Base-by-base conservation (phyloP, 805 yeast species). In the Candida anglica region DNA sequence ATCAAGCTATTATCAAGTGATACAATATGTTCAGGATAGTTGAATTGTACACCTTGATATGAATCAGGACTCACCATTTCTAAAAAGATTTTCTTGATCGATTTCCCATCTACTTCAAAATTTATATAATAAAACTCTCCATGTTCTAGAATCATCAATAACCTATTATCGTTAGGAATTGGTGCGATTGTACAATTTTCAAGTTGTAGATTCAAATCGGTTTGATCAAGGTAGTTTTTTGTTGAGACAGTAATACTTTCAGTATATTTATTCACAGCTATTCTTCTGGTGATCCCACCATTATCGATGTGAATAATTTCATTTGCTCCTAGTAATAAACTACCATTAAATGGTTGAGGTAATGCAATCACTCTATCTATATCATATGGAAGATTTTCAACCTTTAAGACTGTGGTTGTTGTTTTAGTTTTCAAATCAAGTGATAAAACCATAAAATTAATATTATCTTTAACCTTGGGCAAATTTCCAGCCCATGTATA, bases 401-500 rank as follows among this genome's bases (percentile, higher is more conserved):
- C 63, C 32, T 77, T 79, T 39, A 81, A 68, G 25, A 89, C 84
- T 0, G 84, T 66, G 0, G 91, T 81, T 0, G 91, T 77, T 3
- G 70, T 53, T 31, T 73, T 70, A 10, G 73, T 67, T 15, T 58
- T 62, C 11, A 81, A 47, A 45, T 88, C 91, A 15, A 89, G 59
- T 0, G 95, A 79, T 30, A 86, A 52, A 0, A 84, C 86, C 18
- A 76, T 62, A 39, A 78, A 73, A 27, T 69, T 66, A 19, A 77
- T 64, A 13, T 77, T 81, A 48, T 86, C 95, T 47, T 77, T 81
- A 5, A 59, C 63, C 32, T 70, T 60, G 2, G 81, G 70, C 21
- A 82, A 58, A 34, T 75, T 70, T 0, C 96, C 96, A 0, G 94
- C 79, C 95, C 96, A 86, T 0, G 88, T 77, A 14, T 73, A 66